Conservation (phyloP, 306 rosid species). For the Prosopis cineraria region DNA sequence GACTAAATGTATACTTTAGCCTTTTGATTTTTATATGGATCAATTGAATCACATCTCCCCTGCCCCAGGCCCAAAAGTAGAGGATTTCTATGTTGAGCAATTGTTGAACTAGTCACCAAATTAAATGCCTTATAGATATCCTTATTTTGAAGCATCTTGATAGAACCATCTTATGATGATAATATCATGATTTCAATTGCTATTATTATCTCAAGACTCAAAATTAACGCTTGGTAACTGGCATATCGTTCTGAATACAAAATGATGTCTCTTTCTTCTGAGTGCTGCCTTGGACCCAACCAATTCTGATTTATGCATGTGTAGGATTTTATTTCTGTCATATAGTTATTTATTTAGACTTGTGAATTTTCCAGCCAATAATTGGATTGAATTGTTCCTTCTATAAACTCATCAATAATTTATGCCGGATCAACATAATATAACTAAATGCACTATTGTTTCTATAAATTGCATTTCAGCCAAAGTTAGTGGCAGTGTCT, state of each 20-base stretch:
- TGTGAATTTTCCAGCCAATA: background rate
- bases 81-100: background rate
- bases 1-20: too few relatives aligned
- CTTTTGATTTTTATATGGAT: background rate
- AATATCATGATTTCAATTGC: background rate
- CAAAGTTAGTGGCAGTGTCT: constrained; percentile 78
- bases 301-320: background rate
- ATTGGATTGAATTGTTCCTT: constrained; percentile 24
- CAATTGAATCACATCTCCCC: background rate
- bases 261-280: background rate
- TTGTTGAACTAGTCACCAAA: background rate
- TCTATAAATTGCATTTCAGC: constrained; percentile 46
- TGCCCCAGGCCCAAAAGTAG: background rate
- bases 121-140: background rate
- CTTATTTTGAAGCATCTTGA: background rate
- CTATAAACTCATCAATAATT: background rate
- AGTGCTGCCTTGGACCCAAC: background rate
- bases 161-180: background rate
- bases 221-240: background rate
- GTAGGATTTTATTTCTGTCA: background rate
- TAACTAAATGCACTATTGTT: constrained; percentile 20
- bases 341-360: background rate
- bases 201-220: background rate
- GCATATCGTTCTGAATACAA: background rate
- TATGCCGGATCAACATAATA: background rate